phyloP scores from a whole-genome alignment of 106 monocot genomes.

The Platanthera zijinensis region DNA sequence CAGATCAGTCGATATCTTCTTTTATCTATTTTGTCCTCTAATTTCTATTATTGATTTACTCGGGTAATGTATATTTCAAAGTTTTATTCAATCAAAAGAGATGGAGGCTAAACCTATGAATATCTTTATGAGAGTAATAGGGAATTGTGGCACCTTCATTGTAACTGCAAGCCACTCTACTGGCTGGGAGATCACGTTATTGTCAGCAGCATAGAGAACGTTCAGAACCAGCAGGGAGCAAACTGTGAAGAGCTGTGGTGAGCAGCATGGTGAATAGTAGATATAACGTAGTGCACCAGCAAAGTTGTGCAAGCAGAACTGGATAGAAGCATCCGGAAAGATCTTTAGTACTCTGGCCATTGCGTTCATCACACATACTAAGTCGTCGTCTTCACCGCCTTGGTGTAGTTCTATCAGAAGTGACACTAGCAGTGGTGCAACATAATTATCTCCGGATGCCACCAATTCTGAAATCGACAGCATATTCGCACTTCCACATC shows the following conservation, averaged over 20 bases:
- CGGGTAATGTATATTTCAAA: no score
- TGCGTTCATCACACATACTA: slow-evolving; percentile 35
- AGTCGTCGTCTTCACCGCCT: slow-evolving; percentile 47
- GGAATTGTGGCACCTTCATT: slow-evolving; percentile 43
- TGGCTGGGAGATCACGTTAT: slow-evolving; percentile 25
- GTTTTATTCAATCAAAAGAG: no score
- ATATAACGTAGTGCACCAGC: slow-evolving; percentile 22
- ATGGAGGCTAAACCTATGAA: neutral
- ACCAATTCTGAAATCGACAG: slow-evolving; percentile 59
- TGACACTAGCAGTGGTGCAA: slow-evolving; percentile 39
- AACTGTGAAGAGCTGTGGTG: slow-evolving; percentile 15
- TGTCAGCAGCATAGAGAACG: slow-evolving; percentile 39
- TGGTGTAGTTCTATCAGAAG: slow-evolving; percentile 37
- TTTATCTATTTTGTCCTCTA: no score
- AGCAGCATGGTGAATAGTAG: slow-evolving; percentile 23
- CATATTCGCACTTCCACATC: slow-evolving; percentile 32
- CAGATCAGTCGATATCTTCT: no score
- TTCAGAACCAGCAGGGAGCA: slow-evolving; percentile 51
- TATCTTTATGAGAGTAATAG: neutral
- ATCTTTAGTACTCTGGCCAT: slow-evolving; percentile 44
- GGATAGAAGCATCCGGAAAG: slow-evolving; percentile 55
- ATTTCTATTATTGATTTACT: no score
- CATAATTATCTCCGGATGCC: slow-evolving; percentile 43
- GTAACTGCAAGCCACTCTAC: slow-evolving; percentile 56
- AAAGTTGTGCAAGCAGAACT: slow-evolving; percentile 46